Conservation (phyloP, 805 yeast genomes). For the Wickerhamiella occidentalis region DNA sequence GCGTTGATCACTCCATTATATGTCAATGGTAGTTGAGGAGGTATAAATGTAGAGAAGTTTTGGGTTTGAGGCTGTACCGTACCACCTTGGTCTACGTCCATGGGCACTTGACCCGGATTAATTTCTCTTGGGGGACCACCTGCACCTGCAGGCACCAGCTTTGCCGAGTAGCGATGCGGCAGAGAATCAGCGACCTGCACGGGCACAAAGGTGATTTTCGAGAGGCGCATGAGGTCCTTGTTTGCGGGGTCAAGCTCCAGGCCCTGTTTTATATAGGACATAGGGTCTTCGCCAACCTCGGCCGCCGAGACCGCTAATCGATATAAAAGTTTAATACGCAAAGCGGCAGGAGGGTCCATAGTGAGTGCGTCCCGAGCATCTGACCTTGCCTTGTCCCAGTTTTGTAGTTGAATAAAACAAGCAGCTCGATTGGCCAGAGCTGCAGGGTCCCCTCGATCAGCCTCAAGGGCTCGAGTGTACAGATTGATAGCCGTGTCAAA, state of each 20-base stretch:
- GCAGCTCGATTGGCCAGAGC: slow-evolving; percentile 23
- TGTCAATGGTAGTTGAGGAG: slow-evolving; percentile 19
- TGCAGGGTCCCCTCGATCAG: slow-evolving; percentile 14
- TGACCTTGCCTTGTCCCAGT: slow-evolving; percentile 14
- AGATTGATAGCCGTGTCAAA: slow-evolving; percentile 14
- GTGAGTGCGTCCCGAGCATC: slow-evolving; percentile 18
- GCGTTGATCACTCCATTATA: slow-evolving; percentile 16
- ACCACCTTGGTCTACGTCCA: background rate
- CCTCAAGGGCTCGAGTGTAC: slow-evolving; percentile 18
- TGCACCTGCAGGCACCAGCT: background rate
- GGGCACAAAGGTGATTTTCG: background rate
- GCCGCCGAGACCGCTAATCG: slow-evolving; percentile 18
- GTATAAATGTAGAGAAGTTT: background rate
- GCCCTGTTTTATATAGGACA: slow-evolving; percentile 13
- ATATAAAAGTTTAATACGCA: slow-evolving; percentile 16
- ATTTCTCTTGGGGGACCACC: background rate
- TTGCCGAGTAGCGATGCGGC: slow-evolving; percentile 12
- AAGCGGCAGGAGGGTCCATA: background rate
- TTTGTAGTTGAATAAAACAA: slow-evolving; percentile 16
- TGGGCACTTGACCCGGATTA: background rate
- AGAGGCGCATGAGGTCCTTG: slow-evolving; percentile 10
- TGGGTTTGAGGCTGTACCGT: background rate
- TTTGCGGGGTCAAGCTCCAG: slow-evolving; percentile 18
- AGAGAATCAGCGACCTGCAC: slow-evolving; percentile 7
- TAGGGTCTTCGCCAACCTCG: slow-evolving; percentile 12